These are phyloP conservation scores for Paecilomyces fulvus DNA, from an alignment of 2,329 filamentous ascomycete species.

Conservation along the genomic window DNA sequence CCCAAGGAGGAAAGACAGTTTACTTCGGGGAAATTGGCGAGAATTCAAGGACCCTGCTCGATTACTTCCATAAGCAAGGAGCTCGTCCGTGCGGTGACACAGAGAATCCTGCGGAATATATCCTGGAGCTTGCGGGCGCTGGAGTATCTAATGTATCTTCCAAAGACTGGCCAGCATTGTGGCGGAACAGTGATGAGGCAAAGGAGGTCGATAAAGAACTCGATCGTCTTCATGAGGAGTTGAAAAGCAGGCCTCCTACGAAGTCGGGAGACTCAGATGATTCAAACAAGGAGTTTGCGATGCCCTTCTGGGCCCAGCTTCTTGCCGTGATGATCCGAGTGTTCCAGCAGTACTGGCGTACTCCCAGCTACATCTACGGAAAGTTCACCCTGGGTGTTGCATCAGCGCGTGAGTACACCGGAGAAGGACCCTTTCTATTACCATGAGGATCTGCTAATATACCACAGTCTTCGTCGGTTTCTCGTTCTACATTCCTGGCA, in stretches of 20 bases:
- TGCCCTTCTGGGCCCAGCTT: slow-evolving; percentile 60
- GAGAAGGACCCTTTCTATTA: background rate
- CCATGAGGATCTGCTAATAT: slow-evolving; percentile 38
- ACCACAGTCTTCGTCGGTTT: slow-evolving; percentile 66
- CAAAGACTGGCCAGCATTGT: slow-evolving; percentile 54
- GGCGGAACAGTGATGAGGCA: slow-evolving; percentile 51
- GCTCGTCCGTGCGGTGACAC: slow-evolving; percentile 48
- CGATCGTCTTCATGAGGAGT: slow-evolving; percentile 42
- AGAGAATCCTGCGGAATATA: slow-evolving; percentile 68
- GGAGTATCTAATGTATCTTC: slow-evolving; percentile 57
- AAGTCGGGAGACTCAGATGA: slow-evolving; percentile 30
- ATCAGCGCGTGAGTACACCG: background rate
- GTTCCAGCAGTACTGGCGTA: slow-evolving; percentile 86
- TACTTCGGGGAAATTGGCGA: slow-evolving; percentile 60
- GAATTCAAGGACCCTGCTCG: slow-evolving; percentile 46
- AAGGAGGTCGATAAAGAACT: slow-evolving; percentile 48
- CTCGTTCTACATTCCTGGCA: slow-evolving; percentile 64
- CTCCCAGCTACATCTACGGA: slow-evolving; percentile 74
- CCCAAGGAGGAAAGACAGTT: slow-evolving; percentile 55
- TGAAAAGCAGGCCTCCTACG: slow-evolving; percentile 26
- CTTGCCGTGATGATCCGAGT: slow-evolving; percentile 60
- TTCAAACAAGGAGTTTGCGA: slow-evolving; percentile 65
- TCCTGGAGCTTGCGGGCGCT: slow-evolving; percentile 49
- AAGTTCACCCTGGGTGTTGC: slow-evolving; percentile 59
- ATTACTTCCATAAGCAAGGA: slow-evolving; percentile 58